A percentile compares a stretch with the other conserved stretches of the same genome.
Conservation (phyloP, 31 red algal genomes). For the Odonthalia washingtoniensis region DNA sequence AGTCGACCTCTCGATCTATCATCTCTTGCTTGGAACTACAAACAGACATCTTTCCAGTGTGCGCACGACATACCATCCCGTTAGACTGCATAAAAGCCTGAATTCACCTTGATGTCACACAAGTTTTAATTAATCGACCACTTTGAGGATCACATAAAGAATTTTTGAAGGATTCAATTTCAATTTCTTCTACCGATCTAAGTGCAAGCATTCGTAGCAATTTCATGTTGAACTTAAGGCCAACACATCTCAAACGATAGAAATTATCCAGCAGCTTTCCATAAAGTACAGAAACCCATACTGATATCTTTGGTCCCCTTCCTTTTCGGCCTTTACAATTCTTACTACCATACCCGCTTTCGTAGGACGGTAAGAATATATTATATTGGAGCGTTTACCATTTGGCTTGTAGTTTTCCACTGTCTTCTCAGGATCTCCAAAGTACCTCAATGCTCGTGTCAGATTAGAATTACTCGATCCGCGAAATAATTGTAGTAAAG, state of each 20-base stretch:
- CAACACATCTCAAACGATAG: background rate
- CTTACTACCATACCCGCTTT: background rate
- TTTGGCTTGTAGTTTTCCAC: constrained; percentile 4
- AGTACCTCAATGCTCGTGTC: too few species aligned
- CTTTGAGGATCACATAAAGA: background rate
- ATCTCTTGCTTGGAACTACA: background rate
- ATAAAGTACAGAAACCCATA: background rate
- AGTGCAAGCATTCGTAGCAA: background rate
- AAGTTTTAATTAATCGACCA: background rate
- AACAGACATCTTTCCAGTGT: background rate
- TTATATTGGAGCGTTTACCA: background rate
- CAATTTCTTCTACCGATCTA: background rate
- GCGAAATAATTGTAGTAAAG: background rate
- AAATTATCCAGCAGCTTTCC: constrained; percentile 2
- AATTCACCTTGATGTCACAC: background rate
- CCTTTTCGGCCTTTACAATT: background rate
- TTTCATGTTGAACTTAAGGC: background rate
- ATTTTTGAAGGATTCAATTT: background rate
- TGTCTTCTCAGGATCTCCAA: constrained; percentile 1
- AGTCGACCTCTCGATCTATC: constrained; percentile 19
- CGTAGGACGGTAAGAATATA: background rate
- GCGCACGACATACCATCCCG: background rate
- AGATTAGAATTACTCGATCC: background rate
- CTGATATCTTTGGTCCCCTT: background rate
- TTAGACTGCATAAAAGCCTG: constrained; percentile 8